A percentile compares a stretch with the other conserved stretches of the same genome.
Evolutionary conservation across 2,329 filamentous ascomycete species (phyloP).

Genomic region (Fusarium irregulare): DNA sequence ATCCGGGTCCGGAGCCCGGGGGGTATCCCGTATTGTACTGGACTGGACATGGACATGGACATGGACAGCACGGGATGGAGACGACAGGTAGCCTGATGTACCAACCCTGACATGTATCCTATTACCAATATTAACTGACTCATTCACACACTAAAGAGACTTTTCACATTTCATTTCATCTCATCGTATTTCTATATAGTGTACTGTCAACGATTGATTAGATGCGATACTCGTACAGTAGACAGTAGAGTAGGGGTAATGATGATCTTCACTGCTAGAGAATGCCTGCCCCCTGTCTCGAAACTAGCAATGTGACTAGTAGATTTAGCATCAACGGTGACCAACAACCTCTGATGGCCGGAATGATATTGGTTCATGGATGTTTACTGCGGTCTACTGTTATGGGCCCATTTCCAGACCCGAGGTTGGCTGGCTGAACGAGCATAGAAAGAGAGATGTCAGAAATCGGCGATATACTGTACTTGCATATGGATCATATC

Average conservation of each 20-base stretch:
- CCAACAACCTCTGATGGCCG: background rate
- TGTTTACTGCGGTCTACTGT: background rate
- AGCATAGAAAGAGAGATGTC: background rate
- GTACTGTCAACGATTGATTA: conserved; percentile 23
- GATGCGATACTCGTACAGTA: background rate
- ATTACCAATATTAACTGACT: background rate
- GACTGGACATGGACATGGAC: background rate
- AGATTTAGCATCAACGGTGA: conserved; percentile 12
- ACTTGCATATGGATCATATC: background rate
- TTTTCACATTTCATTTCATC: background rate
- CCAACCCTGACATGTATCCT: background rate
- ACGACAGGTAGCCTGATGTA: background rate
- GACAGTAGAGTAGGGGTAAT: background rate
- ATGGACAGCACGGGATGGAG: background rate
- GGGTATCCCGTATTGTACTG: background rate
- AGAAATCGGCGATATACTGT: conserved; percentile 3
- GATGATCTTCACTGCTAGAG: conserved; percentile 3
- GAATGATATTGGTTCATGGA: background rate
- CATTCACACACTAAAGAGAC: background rate
- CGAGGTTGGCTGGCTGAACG: background rate
- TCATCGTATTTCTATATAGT: background rate
- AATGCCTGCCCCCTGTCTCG: conserved; percentile 4
- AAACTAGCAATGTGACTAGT: conserved; percentile 11
- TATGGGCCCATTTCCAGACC: conserved; percentile 1
- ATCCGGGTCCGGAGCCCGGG: conserved; percentile 16